Percentiles rank a stretch among this genome's conserved stretches.
Evolutionary conservation across 495 filamentous ascomycete species (phyloP).

Genomic region (Lasiosphaeria ovina): DNA sequence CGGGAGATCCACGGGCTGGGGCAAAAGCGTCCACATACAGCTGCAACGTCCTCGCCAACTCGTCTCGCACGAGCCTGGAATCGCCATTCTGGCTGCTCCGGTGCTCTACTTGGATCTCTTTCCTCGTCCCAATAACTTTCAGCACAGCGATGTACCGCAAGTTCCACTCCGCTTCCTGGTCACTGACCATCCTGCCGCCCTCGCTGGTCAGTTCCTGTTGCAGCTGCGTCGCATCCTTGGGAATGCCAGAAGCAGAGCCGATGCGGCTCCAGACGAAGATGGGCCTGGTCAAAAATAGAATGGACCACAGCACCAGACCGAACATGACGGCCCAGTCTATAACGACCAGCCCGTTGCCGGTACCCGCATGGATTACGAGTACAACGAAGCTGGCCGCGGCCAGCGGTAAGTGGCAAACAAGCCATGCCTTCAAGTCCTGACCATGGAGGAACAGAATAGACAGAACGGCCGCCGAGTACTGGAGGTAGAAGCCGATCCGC

Average conservation of each 20-base stretch:
- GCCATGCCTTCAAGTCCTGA: constrained; percentile 11
- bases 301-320: constrained; percentile 19
- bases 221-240: constrained; percentile 9
- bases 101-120: background rate
- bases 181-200: constrained; percentile 13
- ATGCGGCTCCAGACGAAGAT: background rate
- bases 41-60: constrained; percentile 7
- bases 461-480: constrained; percentile 16
- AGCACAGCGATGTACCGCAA: constrained; percentile 15
- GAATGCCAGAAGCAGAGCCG: background rate
- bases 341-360: constrained; percentile 11
- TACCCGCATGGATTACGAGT: constrained; percentile 9
- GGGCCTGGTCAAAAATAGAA: constrained; percentile 11
- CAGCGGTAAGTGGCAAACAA: constrained; percentile 16
- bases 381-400: constrained; percentile 13
- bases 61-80: background rate
- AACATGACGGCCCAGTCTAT: constrained; percentile 19
- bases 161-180: constrained; percentile 18
- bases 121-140: constrained; percentile 2
- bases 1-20: constrained; percentile 5
- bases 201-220: constrained; percentile 14
- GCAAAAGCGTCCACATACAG: constrained; percentile 15
- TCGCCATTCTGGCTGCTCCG: background rate
- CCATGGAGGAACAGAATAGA: constrained; percentile 14
- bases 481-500: constrained; percentile 18